Evolutionary conservation across 345 rosid species (phyloP), one percentile per base, ranked within the genome.

Genomic region (Carallia brachiata): DNA sequence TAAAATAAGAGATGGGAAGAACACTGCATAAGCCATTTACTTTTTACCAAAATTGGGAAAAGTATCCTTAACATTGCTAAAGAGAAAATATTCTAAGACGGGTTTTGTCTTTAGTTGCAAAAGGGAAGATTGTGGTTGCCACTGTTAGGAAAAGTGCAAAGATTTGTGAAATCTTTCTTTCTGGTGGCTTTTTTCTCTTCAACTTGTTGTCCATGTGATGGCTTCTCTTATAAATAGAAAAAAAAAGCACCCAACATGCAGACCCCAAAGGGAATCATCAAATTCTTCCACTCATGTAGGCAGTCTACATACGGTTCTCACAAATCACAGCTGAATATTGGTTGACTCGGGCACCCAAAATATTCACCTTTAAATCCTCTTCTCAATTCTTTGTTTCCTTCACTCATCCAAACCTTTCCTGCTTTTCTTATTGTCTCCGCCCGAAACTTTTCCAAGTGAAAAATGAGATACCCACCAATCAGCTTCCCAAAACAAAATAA

Each of bases 161-260:
- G 94, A 89, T 89, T 77, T 83, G 87, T 77, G 75, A 67, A 84
- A 91, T 88, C 96, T 89, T 89, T 84, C 82, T 79, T 90, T 81
- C 81, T 69, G 72, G 87, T 75, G 77, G 79, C 84, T 71, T 87
- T 77, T 36, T 77, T 36, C 81, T 67, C 83, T 82, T 83, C 98
- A 84, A 81, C 87, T 87, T 85, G 92, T 82, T 78, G 77, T 81
- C 77, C 73, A 53, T 77, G 78, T 77, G 73, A 81, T 79, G 90
- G 86, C 87, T 86, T 85, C 88, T 77, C 68, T 64, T 73, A 56
- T 47, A 57, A 80, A 68, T 69, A 69, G 23, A 23, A 23, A 23
- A 23, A 23, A 73, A 78, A 50, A 48, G 69, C 69, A 39, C 77
- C 74, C 71, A 73, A 82, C 76, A 79, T 62, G 65, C 57, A 72